These are phyloP conservation scores for Cadophora luteo-olivacea DNA, from an alignment of 2,329 filamentous ascomycete species.

Conservation along the genomic window DNA sequence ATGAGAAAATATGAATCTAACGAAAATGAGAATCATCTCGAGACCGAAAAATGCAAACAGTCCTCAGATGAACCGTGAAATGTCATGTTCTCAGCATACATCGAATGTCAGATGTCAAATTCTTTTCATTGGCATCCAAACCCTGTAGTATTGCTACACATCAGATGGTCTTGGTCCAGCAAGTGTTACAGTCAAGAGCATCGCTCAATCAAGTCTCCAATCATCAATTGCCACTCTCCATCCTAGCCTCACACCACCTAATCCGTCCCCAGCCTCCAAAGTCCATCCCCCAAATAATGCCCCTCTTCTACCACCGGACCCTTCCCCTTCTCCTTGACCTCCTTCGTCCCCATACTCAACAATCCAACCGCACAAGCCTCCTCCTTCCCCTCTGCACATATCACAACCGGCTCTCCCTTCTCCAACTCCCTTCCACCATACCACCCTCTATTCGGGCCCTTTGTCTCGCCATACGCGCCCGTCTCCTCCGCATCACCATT, in stretches of 20 bases:
- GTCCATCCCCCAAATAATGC: slow-evolving; percentile 91
- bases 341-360: slow-evolving; percentile 83
- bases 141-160: background rate
- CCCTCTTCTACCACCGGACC: slow-evolving; percentile 92
- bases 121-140: background rate
- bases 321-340: slow-evolving; percentile 94
- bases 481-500: slow-evolving; percentile 47
- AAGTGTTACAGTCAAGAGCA: background rate
- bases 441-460: slow-evolving; percentile 46
- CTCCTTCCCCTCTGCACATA: slow-evolving; percentile 92
- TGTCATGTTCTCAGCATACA: too few species aligned
- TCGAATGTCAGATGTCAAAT: background rate
- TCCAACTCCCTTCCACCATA: slow-evolving; percentile 71
- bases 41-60: background rate
- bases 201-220: background rate
- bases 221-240: background rate
- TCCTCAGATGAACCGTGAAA: background rate
- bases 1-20: background rate
- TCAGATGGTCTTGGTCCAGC: background rate
- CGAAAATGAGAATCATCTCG: background rate
- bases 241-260: slow-evolving; percentile 18
- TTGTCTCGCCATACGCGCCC: slow-evolving; percentile 40
- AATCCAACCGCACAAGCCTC: slow-evolving; percentile 88
- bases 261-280: slow-evolving; percentile 68
- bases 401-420: slow-evolving; percentile 83